A percentile compares a stretch with the other conserved stretches of the same genome.
phyloP scores from a whole-genome alignment of 2,329 filamentous ascomycete species.

The Epicoccum sorghinum region DNA sequence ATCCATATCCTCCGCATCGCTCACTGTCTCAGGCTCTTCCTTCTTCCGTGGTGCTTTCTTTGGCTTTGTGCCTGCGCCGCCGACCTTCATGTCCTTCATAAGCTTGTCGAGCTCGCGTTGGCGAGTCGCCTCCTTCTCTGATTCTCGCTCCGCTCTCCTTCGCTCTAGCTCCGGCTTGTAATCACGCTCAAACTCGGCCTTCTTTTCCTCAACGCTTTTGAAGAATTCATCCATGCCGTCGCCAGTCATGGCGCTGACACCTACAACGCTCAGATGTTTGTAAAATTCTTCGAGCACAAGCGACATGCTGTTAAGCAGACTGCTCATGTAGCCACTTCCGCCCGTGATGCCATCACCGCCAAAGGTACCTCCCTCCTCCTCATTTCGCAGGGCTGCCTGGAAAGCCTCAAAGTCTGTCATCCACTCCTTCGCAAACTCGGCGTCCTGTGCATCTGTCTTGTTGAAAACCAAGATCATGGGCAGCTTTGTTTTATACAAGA shows the following conservation, averaged over 20 bases:
- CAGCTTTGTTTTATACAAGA: conserved; percentile 97
- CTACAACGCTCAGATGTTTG: conserved; percentile 88
- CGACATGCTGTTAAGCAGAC: conserved; percentile 95
- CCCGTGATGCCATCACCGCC: conserved; percentile 72
- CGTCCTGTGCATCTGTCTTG: conserved; percentile 95
- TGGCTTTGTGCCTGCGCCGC: conserved; percentile 36
- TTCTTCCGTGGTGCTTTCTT: conserved; percentile 48
- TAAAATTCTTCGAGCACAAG: conserved; percentile 98
- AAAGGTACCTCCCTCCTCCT: conserved; percentile 79
- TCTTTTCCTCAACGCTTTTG: conserved; percentile 83
- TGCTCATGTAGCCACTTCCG: conserved; percentile 95
- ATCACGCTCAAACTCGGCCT: conserved; percentile 84
- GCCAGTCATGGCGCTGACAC: conserved; percentile 90
- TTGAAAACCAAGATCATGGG: conserved; percentile 99
- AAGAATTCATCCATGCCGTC: conserved; percentile 95
- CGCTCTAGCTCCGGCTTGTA: conserved; percentile 92
- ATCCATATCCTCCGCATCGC: conserved; percentile 58
- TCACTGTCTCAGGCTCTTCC: conserved; percentile 58
- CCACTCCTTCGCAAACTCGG: conserved; percentile 93
- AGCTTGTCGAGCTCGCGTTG: conserved; percentile 87
- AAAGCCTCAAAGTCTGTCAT: conserved; percentile 99
- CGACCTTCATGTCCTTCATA: conserved; percentile 87
- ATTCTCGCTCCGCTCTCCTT: conserved; percentile 75
- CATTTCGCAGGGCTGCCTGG: conserved; percentile 79
- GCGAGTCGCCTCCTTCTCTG: conserved; percentile 71